phyloP scores from a whole-genome alignment of 106 monocot genomes.

The Allium cepa region DNA sequence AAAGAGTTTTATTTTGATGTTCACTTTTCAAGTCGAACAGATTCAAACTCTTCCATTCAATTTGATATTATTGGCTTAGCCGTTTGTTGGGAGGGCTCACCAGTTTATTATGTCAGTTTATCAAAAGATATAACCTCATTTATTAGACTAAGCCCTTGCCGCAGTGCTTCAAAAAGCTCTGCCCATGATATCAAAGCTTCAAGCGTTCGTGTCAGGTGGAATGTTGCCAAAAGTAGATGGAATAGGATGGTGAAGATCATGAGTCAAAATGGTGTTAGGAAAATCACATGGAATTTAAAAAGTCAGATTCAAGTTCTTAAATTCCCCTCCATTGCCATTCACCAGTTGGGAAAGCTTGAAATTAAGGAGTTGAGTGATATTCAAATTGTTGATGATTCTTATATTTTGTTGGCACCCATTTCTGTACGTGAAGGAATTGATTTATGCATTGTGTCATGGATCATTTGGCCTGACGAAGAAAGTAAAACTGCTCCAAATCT shows the following conservation, averaged over 20 bases:
- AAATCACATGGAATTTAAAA: constrained; percentile 90
- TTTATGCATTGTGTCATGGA: constrained; percentile 62
- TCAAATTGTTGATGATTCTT: constrained; percentile 48
- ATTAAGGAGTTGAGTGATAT: constrained; percentile 18
- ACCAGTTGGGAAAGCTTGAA: constrained; percentile 37
- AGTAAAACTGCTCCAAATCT: constrained; percentile 71
- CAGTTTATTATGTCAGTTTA: constrained; percentile 80
- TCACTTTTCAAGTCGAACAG: constrained; percentile 53
- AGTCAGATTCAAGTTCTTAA: constrained; percentile 76
- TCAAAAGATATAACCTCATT: constrained; percentile 46
- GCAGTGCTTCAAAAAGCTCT: constrained; percentile 8
- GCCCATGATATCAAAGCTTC: constrained; percentile 8
- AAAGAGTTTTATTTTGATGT: constrained; percentile 85
- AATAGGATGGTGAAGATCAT: constrained; percentile 60
- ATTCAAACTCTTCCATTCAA: constrained; percentile 11
- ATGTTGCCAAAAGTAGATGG: constrained; percentile 54
- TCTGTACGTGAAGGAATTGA: constrained; percentile 55
- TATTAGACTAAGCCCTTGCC: constrained; percentile 7
- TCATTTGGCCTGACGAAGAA: constrained; percentile 98
- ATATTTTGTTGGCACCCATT: constrained; percentile 47
- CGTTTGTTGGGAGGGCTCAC: constrained; percentile 89
- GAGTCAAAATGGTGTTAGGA: constrained; percentile 42
- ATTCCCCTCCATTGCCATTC: constrained; percentile 54
- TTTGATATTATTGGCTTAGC: constrained; percentile 91
- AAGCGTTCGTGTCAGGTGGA: constrained; percentile 26